Conservation (phyloP, 176 grass and related monocot species). For the Musa beccarii region DNA sequence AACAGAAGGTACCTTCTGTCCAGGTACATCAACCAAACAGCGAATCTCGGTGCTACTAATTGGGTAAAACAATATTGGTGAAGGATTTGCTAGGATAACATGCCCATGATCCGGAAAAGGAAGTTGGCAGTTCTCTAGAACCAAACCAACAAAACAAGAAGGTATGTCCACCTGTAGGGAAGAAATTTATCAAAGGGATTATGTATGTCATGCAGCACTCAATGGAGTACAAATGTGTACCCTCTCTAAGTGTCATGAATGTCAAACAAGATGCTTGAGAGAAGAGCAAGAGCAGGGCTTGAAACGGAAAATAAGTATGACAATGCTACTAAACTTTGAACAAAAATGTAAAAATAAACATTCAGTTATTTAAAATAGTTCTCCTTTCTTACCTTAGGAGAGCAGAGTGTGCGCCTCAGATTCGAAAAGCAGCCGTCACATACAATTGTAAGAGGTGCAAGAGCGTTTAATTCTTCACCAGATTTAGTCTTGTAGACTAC, state of each 20-base stretch:
- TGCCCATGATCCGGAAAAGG: conserved; percentile 83
- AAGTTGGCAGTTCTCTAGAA: conserved; percentile 89
- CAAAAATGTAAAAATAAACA: not conserved
- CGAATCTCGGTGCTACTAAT: conserved; percentile 95
- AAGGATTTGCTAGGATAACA: conserved; percentile 97
- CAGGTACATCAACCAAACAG: conserved; percentile 91
- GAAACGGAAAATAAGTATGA: too few species aligned
- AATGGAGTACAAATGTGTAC: not conserved
- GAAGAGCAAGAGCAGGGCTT: too few species aligned
- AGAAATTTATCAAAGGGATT: not conserved
- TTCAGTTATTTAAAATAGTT: not conserved
- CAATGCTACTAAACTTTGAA: not conserved
- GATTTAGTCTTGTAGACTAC: conserved; percentile 81
- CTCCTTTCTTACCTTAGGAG: conserved; percentile 52
- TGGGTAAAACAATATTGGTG: conserved; percentile 88
- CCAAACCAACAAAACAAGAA: conserved; percentile 89
- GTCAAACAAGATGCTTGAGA: too few species aligned
- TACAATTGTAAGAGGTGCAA: conserved; percentile 85
- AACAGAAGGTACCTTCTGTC: conserved; percentile 94
- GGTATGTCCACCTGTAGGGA: conserved; percentile 83
- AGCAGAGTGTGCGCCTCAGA: conserved; percentile 70
- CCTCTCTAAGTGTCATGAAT: too few species aligned
- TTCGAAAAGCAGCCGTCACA: conserved; percentile 99
- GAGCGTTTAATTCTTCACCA: conserved; percentile 66
- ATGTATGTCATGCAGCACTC: not conserved